A percentile compares a stretch with the other conserved stretches of the same genome.
These are phyloP conservation scores for Aspergillus sp. DNA, from an alignment of 2,329 filamentous ascomycete genomes.

Conservation along the genomic window DNA sequence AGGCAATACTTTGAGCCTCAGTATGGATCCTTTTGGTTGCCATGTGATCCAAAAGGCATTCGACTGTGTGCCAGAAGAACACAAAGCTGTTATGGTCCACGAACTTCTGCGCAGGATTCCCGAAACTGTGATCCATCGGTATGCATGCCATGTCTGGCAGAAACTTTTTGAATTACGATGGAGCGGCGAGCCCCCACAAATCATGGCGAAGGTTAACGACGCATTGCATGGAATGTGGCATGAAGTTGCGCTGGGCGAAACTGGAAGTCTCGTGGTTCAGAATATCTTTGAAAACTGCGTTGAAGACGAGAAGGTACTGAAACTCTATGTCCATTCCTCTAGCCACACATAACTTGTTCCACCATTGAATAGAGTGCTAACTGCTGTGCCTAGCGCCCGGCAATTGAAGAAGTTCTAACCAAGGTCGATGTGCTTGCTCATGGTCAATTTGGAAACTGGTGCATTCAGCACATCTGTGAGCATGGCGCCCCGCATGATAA, in stretches of 20 bases:
- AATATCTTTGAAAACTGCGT: constrained; percentile 99
- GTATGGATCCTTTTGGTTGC: constrained; percentile 98
- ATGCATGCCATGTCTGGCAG: constrained; percentile 99
- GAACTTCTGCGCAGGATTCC: constrained; percentile 92
- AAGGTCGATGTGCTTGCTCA: constrained; percentile 97
- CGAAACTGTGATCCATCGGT: constrained; percentile 96
- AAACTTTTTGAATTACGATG: constrained; percentile 98
- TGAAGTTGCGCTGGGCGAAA: constrained; percentile 94
- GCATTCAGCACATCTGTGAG: constrained; percentile 98
- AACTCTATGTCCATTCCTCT: not conserved
- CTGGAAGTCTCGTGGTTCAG: constrained; percentile 94
- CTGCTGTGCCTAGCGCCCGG: constrained; percentile 69
- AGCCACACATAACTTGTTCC: not conserved
- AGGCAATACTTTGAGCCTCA: constrained; percentile 88
- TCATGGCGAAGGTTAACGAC: constrained; percentile 98
- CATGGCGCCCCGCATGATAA: constrained; percentile 90
- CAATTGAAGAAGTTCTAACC: constrained; percentile 91
- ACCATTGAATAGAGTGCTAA: constrained; percentile 18
- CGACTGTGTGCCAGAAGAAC: constrained; percentile 93
- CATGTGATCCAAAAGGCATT: constrained; percentile 99
- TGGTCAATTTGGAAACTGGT: constrained; percentile 99
- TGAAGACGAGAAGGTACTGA: constrained; percentile 91
- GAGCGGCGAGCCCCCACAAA: constrained; percentile 90
- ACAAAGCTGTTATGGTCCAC: constrained; percentile 99
- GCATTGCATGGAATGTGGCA: constrained; percentile 97